These are phyloP conservation scores for Erythrophleum ivorense DNA, from an alignment of 331 rosid genomes.

Conservation along the genomic window DNA sequence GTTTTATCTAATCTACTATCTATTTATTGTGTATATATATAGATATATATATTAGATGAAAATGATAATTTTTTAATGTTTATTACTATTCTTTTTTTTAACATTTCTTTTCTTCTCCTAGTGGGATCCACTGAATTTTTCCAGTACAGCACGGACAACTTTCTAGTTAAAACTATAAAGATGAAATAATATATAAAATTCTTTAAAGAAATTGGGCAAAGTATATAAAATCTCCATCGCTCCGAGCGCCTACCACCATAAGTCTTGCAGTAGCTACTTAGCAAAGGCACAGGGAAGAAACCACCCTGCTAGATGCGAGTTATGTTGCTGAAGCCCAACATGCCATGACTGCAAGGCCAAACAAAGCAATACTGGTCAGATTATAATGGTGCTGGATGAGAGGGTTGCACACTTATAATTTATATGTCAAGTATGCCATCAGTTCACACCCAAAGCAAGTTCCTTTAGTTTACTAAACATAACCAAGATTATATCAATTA, in stretches of 20 bases:
- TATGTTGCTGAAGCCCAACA: slow-evolving; percentile 40
- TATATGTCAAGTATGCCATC: neutral
- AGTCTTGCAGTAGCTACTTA: slow-evolving; percentile 26
- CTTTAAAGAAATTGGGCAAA: neutral
- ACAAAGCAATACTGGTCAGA: slow-evolving; percentile 22
- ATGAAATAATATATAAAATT: too few species aligned
- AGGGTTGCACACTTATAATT: neutral
- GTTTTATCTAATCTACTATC: too few species aligned
- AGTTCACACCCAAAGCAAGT: neutral
- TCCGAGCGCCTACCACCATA: neutral
- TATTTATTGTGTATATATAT: too few species aligned
- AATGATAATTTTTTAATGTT: too few species aligned
- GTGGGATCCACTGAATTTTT: too few species aligned
- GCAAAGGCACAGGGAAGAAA: slow-evolving; percentile 49
- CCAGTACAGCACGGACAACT: too few species aligned
- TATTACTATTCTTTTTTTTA: too few species aligned
- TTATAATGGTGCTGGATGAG: neutral
- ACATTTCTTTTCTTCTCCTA: too few species aligned
- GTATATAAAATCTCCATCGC: neutral
- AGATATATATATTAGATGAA: too few species aligned
- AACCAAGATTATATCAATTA: slow-evolving; percentile 8
- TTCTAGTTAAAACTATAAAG: too few species aligned
- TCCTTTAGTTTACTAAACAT: neutral
- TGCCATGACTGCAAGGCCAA: slow-evolving; percentile 46
- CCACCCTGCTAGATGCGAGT: slow-evolving; percentile 40